Conservation (phyloP, 1,284 basidiomycete genomes). For the Melampsora larici-populina region DNA sequence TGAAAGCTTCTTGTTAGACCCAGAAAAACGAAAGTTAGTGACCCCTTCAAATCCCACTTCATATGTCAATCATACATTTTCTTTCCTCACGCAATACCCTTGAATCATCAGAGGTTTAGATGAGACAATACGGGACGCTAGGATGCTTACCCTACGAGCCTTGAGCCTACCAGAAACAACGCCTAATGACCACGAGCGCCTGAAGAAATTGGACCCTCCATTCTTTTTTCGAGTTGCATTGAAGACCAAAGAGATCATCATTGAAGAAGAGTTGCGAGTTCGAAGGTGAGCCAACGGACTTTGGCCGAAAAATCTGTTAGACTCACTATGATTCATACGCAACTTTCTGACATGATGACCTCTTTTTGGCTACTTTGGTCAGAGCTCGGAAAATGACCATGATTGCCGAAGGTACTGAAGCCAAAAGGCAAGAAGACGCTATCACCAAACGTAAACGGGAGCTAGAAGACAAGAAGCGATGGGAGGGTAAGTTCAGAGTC, state of each 20-base stretch:
- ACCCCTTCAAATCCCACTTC: background rate
- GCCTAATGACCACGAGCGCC: constrained; percentile 11
- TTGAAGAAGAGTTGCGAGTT: constrained; percentile 36
- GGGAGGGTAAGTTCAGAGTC: constrained; percentile 27
- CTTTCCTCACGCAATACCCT: background rate
- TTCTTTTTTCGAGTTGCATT: constrained; percentile 22
- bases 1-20: constrained; percentile 30
- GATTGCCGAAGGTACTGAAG: constrained; percentile 40
- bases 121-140: constrained; percentile 29
- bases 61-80: background rate
- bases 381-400: constrained; percentile 42
- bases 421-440: constrained; percentile 33
- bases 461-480: constrained; percentile 37
- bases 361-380: background rate
- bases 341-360: background rate
- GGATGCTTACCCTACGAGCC: constrained; percentile 21
- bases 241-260: constrained; percentile 40
- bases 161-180: constrained; percentile 26
- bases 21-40: constrained; percentile 38
- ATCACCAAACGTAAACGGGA: constrained; percentile 37
- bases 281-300: constrained; percentile 12
- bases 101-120: constrained; percentile 20
- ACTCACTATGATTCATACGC: background rate
- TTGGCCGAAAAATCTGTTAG: background rate
- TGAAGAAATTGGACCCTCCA: constrained; percentile 14